Evolutionary conservation across 306 rosid species (phyloP).

Genomic region (Astragalus membranaceus): DNA sequence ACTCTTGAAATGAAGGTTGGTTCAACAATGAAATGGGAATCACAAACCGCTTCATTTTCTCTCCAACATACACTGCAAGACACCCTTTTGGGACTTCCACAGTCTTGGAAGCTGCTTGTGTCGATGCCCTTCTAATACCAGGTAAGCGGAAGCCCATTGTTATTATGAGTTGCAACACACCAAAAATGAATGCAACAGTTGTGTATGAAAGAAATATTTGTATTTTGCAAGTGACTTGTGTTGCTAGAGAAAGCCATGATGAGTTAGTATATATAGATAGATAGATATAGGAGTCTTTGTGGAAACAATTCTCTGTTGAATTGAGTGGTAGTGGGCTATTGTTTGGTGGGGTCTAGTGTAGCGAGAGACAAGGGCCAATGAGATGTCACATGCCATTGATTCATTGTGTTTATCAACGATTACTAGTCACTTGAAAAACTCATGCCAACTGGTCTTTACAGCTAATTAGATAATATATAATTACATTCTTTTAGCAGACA

Average conservation of each 20-base stretch:
- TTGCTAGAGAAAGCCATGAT: constrained; percentile 9
- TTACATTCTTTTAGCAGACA: too few species aligned
- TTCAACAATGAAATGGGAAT: constrained; percentile 32
- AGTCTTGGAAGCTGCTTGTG: background rate
- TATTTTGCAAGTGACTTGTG: background rate
- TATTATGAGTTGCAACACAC: background rate
- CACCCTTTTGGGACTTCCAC: constrained; percentile 38
- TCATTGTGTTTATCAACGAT: background rate
- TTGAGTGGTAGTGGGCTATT: background rate
- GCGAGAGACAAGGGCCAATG: background rate
- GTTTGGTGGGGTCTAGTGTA: background rate
- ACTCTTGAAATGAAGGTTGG: constrained; percentile 22
- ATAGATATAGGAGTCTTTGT: background rate
- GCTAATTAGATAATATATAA: too few species aligned
- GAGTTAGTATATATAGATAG: constrained; percentile 18
- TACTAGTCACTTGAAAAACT: background rate
- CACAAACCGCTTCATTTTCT: constrained; percentile 22
- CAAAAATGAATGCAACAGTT: background rate
- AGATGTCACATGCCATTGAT: background rate
- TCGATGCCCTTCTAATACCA: constrained; percentile 7
- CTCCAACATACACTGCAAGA: background rate
- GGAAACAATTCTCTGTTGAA: background rate
- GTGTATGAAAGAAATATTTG: constrained; percentile 4
- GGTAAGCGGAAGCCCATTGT: constrained; percentile 30
- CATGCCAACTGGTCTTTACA: too few species aligned